Percentiles rank a stretch among this genome's conserved stretches.
Conservation (phyloP, 2,329 filamentous ascomycete species). For the Cladosporium oxysporum region DNA sequence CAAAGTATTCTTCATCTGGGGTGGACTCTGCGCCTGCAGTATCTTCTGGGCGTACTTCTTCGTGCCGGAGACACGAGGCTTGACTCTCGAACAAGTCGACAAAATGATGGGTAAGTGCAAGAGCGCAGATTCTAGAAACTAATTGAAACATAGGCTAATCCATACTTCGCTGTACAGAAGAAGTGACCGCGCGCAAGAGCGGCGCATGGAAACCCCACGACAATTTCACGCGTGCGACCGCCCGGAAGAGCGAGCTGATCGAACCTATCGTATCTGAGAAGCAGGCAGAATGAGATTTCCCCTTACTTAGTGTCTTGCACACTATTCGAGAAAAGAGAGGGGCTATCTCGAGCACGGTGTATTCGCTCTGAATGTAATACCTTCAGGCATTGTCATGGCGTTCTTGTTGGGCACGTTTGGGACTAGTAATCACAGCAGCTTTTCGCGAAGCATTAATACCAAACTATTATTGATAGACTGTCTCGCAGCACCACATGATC, state of each 20-base stretch:
- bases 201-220: conserved; percentile 35
- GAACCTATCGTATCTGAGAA: background rate
- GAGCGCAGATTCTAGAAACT: too few species aligned
- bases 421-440: background rate
- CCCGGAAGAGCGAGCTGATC: conserved; percentile 21
- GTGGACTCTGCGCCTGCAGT: conserved; percentile 37
- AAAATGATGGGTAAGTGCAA: conserved; percentile 40
- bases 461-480: background rate
- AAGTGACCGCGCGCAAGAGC: conserved; percentile 46
- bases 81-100: conserved; percentile 41
- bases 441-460: background rate
- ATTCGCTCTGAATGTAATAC: background rate
- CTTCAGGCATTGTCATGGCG: background rate
- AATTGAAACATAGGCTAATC: background rate
- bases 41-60: conserved; percentile 41
- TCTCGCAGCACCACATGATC: too few species aligned
- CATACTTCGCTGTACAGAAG: conserved; percentile 29
- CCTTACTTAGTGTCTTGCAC: background rate
- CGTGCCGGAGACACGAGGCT: conserved; percentile 43
- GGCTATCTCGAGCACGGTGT: background rate
- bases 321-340: background rate
- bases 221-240: conserved; percentile 32
- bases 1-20: conserved; percentile 53
- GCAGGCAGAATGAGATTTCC: background rate
- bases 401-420: background rate